A percentile compares a stretch with the other conserved stretches of the same genome.
phyloP scores from a whole-genome alignment of 805 yeast genomes.

The Saccharomycopsis amapae region DNA sequence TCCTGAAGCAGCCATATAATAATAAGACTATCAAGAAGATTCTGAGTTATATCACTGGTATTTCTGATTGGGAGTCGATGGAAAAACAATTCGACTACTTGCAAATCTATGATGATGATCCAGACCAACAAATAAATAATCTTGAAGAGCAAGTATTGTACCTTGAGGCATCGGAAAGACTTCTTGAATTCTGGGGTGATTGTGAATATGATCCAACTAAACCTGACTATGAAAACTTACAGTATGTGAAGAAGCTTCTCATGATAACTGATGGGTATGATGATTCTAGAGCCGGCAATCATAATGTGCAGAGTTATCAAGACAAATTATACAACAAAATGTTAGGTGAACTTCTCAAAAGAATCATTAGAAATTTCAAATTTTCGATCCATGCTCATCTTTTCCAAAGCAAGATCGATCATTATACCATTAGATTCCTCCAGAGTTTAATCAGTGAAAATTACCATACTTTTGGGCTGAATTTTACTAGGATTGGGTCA shows the following conservation, averaged over 20 bases:
- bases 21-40: conserved; percentile 4
- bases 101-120: background rate
- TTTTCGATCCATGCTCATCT: conserved; percentile 14
- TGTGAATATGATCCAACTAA: conserved; percentile 5
- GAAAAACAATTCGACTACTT: conserved; percentile 5
- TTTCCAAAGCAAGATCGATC: conserved; percentile 8
- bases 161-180: conserved; percentile 15
- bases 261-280: conserved; percentile 15
- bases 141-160: conserved; percentile 16
- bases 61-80: conserved; percentile 9
- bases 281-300: background rate
- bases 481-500: conserved; percentile 6
- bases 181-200: conserved; percentile 20
- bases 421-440: conserved; percentile 5
- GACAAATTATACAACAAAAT: conserved; percentile 8
- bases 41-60: conserved; percentile 12
- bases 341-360: conserved; percentile 1
- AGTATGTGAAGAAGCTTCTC: conserved; percentile 16
- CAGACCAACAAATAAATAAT: conserved; percentile 2
- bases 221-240: background rate
- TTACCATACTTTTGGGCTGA: conserved; percentile 15
- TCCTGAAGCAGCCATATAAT: background rate
- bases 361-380: conserved; percentile 9
- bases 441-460: conserved; percentile 12
- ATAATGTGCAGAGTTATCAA: background rate